Conservation (phyloP, 1,284 basidiomycete species). For the Trichosporon ovoides region DNA sequence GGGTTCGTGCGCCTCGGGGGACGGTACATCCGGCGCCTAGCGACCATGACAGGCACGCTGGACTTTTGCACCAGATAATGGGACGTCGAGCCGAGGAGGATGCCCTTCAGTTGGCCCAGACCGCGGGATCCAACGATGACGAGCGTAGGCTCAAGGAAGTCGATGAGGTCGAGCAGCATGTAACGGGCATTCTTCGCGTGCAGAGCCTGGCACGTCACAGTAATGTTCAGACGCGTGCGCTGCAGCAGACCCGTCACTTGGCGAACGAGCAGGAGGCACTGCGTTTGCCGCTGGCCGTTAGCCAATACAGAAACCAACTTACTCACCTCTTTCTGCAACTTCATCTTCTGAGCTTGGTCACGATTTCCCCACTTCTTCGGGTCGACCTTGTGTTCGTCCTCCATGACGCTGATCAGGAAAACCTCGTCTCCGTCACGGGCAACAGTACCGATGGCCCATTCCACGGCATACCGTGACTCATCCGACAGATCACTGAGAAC, state of each 20-base stretch:
- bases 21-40: constrained; percentile 74
- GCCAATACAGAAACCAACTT: not conserved
- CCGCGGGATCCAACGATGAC: constrained; percentile 93
- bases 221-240: constrained; percentile 79
- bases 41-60: constrained; percentile 86
- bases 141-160: constrained; percentile 85
- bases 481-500: constrained; percentile 91
- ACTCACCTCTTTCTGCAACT: constrained; percentile 79
- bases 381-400: constrained; percentile 90
- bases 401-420: constrained; percentile 80
- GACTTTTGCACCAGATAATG: constrained; percentile 95
- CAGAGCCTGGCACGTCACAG: constrained; percentile 86
- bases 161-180: constrained; percentile 89
- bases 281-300: constrained; percentile 66
- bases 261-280: constrained; percentile 77
- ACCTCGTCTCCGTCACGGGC: constrained; percentile 89
- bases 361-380: constrained; percentile 61
- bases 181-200: constrained; percentile 91
- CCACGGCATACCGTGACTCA: constrained; percentile 83
- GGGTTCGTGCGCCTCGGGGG: constrained; percentile 53
- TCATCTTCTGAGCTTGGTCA: constrained; percentile 68
- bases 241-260: constrained; percentile 85
- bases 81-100: constrained; percentile 91
- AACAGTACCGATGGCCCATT: constrained; percentile 96
- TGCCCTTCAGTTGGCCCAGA: constrained; percentile 81